phyloP scores from a whole-genome alignment of 2,329 filamentous ascomycete species.

The Botrytis fragariae region DNA sequence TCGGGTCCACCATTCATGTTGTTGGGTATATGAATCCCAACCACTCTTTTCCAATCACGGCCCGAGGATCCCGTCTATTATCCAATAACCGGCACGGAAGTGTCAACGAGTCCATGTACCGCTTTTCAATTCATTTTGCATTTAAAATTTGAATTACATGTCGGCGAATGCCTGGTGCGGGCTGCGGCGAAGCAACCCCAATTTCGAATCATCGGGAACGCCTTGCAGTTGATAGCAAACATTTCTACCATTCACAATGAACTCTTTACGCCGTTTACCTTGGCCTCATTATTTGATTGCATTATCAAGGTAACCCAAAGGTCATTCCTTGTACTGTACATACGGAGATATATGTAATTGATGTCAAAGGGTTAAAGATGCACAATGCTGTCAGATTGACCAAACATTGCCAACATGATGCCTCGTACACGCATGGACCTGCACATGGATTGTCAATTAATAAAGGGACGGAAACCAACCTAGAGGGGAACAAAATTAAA shows the following conservation, averaged over 20 bases:
- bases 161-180: slow-evolving; percentile 16
- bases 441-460: slow-evolving; percentile 18
- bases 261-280: slow-evolving; percentile 8
- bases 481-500: slow-evolving; percentile 20
- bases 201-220: slow-evolving; percentile 20
- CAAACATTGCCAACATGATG: slow-evolving; percentile 13
- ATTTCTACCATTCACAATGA: slow-evolving; percentile 19
- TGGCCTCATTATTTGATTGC: slow-evolving; percentile 13
- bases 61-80: slow-evolving; percentile 16
- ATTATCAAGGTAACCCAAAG: slow-evolving; percentile 18
- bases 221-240: slow-evolving; percentile 18
- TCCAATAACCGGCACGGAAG: slow-evolving; percentile 19
- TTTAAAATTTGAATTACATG: not conserved
- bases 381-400: slow-evolving; percentile 21
- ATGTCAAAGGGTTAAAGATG: slow-evolving; percentile 20
- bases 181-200: slow-evolving; percentile 22
- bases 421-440: slow-evolving; percentile 19
- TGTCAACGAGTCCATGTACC: slow-evolving; percentile 6
- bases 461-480: slow-evolving; percentile 20
- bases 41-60: slow-evolving; percentile 11
- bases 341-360: slow-evolving; percentile 8
- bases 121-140: slow-evolving; percentile 15
- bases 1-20: slow-evolving; percentile 13
- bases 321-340: slow-evolving; percentile 16
- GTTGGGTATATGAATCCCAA: not conserved